These are phyloP conservation scores for Fallopia convolvulus DNA, from an alignment of 148 eudicot genomes.

Conservation along the genomic window DNA sequence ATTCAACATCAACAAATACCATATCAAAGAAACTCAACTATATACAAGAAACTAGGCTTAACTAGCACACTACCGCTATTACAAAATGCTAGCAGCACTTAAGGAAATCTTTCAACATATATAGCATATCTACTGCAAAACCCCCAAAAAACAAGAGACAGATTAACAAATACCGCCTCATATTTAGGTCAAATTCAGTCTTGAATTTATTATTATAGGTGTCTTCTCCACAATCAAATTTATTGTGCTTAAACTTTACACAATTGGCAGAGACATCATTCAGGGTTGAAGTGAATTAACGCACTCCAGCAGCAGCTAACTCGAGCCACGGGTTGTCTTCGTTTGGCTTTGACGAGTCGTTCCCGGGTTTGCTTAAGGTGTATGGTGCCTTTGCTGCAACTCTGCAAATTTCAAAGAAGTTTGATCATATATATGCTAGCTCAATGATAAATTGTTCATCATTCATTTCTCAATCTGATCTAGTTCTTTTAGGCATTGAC, in stretches of 20 bases:
- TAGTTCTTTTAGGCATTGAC: no score
- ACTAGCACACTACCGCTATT: neutral
- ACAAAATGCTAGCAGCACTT: neutral
- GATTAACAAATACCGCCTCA: neutral
- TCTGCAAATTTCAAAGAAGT: neutral
- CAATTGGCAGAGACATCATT: neutral
- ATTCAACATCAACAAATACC: neutral
- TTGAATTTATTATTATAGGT: conserved; percentile 1
- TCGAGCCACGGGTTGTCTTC: conserved; percentile 8
- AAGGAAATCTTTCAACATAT: neutral
- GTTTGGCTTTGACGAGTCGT: neutral
- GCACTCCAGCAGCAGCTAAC: conserved; percentile 2
- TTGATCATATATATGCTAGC: neutral
- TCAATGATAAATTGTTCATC: neutral
- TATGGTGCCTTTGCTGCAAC: conserved; percentile 13
- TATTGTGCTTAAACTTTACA: neutral
- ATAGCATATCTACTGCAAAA: neutral
- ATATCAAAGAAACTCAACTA: neutral
- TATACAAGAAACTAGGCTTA: neutral
- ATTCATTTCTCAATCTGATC: no score
- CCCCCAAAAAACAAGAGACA: neutral
- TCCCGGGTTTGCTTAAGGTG: neutral
- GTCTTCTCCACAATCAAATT: neutral
- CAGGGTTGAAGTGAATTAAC: neutral
- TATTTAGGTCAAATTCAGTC: neutral